Conservation (phyloP, 1,284 basidiomycete species). For the Ustilago nuda region DNA sequence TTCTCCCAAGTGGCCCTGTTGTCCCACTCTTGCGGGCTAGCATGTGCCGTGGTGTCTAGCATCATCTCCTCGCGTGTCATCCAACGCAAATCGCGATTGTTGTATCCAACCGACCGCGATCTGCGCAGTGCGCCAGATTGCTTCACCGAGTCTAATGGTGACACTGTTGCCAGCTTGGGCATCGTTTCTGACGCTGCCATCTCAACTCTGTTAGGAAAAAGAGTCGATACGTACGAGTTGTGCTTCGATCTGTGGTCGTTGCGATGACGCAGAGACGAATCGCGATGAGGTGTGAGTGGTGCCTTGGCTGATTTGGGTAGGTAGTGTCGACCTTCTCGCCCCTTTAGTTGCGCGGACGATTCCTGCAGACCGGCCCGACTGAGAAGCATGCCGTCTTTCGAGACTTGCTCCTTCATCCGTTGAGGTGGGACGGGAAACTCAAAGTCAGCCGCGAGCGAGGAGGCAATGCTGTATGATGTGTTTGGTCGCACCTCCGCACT, state of each 20-base stretch:
- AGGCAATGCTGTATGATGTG: conserved; percentile 39
- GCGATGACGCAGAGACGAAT: conserved; percentile 28
- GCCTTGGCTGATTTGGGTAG: not conserved
- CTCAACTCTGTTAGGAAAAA: conserved; percentile 3
- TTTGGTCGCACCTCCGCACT: conserved; percentile 22
- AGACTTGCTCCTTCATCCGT: conserved; percentile 42
- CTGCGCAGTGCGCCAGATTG: conserved; percentile 14
- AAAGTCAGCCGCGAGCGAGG: conserved; percentile 44
- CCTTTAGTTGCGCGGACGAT: conserved; percentile 18
- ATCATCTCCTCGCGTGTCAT: conserved; percentile 26
- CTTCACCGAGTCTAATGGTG: conserved; percentile 20
- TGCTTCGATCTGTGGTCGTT: conserved; percentile 2
- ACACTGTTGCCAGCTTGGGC: conserved; percentile 18
- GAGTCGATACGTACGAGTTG: not conserved
- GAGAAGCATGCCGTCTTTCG: conserved; percentile 50
- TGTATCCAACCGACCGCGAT: conserved; percentile 27
- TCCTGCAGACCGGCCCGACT: conserved; percentile 37
- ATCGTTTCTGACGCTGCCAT: conserved; percentile 19
- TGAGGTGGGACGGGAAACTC: conserved; percentile 50
- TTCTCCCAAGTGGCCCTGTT: not conserved
- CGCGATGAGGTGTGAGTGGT: conserved; percentile 18
- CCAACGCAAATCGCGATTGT: conserved; percentile 14
- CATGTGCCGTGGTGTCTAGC: conserved; percentile 7
- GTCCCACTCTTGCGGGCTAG: conserved; percentile 6
- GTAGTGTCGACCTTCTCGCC: conserved; percentile 27